Evolutionary conservation across 805 yeast genomes (phyloP).

Genomic region (Lachancea sp.): DNA sequence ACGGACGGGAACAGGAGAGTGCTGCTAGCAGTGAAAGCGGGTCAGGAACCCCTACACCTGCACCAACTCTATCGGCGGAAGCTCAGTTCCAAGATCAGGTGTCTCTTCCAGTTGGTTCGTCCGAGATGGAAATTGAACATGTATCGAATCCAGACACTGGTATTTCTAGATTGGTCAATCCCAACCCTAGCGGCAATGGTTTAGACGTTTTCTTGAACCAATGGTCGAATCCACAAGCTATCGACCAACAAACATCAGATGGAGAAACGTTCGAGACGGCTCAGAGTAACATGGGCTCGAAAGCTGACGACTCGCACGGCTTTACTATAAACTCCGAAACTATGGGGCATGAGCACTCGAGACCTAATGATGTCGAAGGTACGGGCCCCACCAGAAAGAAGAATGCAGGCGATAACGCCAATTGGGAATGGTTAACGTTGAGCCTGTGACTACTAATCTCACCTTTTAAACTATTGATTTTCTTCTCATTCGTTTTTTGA

Average conservation of each 20-base stretch:
- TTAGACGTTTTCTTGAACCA: slow-evolving; percentile 4
- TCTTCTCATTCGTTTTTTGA: neutral
- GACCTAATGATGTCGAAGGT: neutral
- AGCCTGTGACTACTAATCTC: slow-evolving; percentile 4
- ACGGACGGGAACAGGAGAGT: neutral
- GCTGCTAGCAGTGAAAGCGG: slow-evolving; percentile 9
- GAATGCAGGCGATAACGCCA: slow-evolving; percentile 10
- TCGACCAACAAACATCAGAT: neutral
- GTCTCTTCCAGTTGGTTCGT: neutral
- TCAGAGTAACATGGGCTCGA: neutral
- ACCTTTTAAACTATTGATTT: neutral
- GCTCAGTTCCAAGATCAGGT: neutral
- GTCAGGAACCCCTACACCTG: slow-evolving; percentile 10
- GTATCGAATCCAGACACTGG: neutral
- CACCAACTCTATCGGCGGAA: neutral
- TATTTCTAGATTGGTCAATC: neutral
- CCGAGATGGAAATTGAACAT: slow-evolving; percentile 8
- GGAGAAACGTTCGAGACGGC: neutral
- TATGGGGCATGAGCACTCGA: neutral
- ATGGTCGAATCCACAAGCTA: slow-evolving; percentile 3
- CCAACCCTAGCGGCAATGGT: slow-evolving; percentile 2
- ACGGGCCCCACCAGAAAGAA: slow-evolving; percentile 1
- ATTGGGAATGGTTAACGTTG: slow-evolving; percentile 15
- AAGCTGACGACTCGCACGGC: neutral
- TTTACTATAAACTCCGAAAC: neutral